Evolutionary conservation across 2,329 filamentous ascomycete species (phyloP).

Genomic region (Elsinoe fawcettii): DNA sequence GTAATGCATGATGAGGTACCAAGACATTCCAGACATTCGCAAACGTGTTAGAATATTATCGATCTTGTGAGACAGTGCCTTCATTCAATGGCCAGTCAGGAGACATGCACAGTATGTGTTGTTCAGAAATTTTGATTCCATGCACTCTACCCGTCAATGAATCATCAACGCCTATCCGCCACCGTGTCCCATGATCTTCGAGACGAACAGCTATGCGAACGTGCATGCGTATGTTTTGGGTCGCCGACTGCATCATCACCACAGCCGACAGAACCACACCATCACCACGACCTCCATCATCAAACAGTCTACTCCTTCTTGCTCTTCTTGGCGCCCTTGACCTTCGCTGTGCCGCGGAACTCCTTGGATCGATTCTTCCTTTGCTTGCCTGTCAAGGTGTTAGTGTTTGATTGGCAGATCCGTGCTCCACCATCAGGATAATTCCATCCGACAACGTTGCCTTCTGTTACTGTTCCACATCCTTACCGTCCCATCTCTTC

Average conservation of each 20-base stretch:
- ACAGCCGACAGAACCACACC: conserved; percentile 6
- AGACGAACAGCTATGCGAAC: conserved; percentile 5
- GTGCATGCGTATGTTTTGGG: conserved; percentile 13
- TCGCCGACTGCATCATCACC: not conserved
- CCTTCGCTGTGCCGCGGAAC: conserved; percentile 94
- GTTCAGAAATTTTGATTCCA: conserved; percentile 18
- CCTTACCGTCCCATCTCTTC: not conserved
- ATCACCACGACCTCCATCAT: conserved; percentile 1
- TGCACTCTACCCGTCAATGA: conserved; percentile 17
- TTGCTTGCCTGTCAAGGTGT: conserved; percentile 75
- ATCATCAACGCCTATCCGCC: conserved; percentile 16
- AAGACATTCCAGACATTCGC: too few species aligned
- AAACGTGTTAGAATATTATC: too few species aligned
- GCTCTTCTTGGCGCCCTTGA: conserved; percentile 90
- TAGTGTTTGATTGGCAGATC: conserved; percentile 16
- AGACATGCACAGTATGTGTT: not conserved
- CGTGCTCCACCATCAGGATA: not conserved
- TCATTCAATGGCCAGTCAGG: too few species aligned
- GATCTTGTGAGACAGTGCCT: too few species aligned
- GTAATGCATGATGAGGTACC: too few species aligned
- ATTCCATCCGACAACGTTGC: not conserved
- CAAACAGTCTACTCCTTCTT: conserved; percentile 53
- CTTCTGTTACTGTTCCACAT: not conserved
- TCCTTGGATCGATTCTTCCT: conserved; percentile 99
- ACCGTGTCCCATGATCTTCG: conserved; percentile 10